Conservation (phyloP, 2,329 filamentous ascomycete species). For the Fusarium nisikadoi region DNA sequence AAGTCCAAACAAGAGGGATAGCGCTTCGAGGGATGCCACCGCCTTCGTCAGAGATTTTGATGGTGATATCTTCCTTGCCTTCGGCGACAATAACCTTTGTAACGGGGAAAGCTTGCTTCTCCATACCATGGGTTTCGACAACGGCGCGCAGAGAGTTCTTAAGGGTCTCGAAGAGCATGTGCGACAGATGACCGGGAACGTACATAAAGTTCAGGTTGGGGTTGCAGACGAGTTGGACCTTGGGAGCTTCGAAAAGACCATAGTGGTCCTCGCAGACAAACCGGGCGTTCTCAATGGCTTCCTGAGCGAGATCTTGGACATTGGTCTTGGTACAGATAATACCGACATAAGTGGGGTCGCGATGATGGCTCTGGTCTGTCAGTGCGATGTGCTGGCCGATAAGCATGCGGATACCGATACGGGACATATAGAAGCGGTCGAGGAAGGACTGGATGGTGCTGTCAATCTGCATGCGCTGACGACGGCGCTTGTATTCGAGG, state of each 20-base stretch:
- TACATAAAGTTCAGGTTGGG: slow-evolving; percentile 99
- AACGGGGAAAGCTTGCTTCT: slow-evolving; percentile 94
- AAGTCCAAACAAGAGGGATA: slow-evolving; percentile 99
- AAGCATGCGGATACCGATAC: slow-evolving; percentile 98
- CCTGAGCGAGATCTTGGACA: slow-evolving; percentile 91
- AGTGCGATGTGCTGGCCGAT: slow-evolving; percentile 98
- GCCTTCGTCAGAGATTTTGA: slow-evolving; percentile 97
- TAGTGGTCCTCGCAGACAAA: slow-evolving; percentile 99
- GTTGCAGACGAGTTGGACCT: slow-evolving; percentile 95
- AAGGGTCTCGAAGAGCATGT: slow-evolving; percentile 99
- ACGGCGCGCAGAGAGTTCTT: slow-evolving; percentile 98
- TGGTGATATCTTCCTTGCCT: slow-evolving; percentile 98
- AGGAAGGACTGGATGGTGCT: slow-evolving; percentile 97
- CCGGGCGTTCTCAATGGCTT: slow-evolving; percentile 98
- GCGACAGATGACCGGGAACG: slow-evolving; percentile 96
- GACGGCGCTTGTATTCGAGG: slow-evolving; percentile 95
- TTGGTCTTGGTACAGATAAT: slow-evolving; percentile 99
- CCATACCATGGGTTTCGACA: slow-evolving; percentile 92
- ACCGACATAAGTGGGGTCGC: slow-evolving; percentile 93
- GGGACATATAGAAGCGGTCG: slow-evolving; percentile 99
- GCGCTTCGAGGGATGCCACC: slow-evolving; percentile 92
- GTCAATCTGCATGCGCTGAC: slow-evolving; percentile 98
- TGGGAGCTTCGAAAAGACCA: slow-evolving; percentile 94
- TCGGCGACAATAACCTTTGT: slow-evolving; percentile 98
- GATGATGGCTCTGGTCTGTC: slow-evolving; percentile 89